Evolutionary conservation across 2,329 filamentous ascomycete genomes (phyloP).

Genomic region (Neonectria neomacrospora): DNA sequence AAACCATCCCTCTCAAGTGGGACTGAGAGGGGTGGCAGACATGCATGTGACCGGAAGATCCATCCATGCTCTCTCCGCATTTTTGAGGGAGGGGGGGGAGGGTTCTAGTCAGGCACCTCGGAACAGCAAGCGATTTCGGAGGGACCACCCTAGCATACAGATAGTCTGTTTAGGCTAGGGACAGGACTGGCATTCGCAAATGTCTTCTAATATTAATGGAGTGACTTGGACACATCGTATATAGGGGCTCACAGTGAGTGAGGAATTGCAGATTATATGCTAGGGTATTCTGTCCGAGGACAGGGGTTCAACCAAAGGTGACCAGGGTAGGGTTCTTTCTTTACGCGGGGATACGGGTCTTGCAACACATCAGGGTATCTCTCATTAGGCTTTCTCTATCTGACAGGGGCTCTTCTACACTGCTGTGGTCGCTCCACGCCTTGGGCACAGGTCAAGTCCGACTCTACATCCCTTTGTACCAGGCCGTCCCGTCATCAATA

Average conservation of each 20-base stretch:
- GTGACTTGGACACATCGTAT: too few species aligned
- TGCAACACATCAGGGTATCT: conserved; percentile 31
- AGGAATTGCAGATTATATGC: too few species aligned
- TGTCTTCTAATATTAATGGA: too few species aligned
- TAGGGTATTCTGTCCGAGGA: too few species aligned
- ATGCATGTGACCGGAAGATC: conserved; percentile 23
- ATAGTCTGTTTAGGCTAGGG: too few species aligned
- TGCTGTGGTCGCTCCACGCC: conserved; percentile 23
- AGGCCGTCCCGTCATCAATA: conserved; percentile 20
- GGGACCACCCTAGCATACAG: too few species aligned
- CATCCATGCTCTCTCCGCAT: conserved; percentile 14
- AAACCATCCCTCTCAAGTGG: conserved; percentile 5
- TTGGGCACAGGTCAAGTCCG: conserved; percentile 17
- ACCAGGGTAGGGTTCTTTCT: not conserved
- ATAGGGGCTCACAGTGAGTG: too few species aligned
- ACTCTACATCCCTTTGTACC: conserved; percentile 15
- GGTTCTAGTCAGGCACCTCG: conserved; percentile 10
- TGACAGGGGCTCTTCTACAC: conserved; percentile 27
- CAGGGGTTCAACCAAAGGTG: not conserved
- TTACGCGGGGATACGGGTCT: not conserved
- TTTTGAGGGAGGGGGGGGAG: not conserved
- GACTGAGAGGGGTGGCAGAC: not conserved
- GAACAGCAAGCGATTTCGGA: not conserved
- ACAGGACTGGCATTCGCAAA: too few species aligned
- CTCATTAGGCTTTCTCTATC: conserved; percentile 30